phyloP scores from a whole-genome alignment of 2,329 filamentous ascomycete genomes.

The Cladosporium sp. region DNA sequence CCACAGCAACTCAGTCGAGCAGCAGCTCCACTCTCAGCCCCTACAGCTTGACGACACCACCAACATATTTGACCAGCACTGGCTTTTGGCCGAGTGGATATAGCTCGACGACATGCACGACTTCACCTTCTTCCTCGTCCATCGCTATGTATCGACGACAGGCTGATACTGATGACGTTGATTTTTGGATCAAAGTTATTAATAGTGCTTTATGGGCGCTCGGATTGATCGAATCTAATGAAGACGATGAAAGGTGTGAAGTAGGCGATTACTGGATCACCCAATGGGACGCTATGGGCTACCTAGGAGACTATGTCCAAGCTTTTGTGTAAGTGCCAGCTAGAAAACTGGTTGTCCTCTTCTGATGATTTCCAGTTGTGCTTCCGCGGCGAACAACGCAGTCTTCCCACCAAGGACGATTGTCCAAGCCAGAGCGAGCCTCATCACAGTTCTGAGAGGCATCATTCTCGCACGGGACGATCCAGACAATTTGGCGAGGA shows the following conservation, averaged over 20 bases:
- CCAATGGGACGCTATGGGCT: neutral
- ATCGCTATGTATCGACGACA: slow-evolving; percentile 1
- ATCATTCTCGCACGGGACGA: neutral
- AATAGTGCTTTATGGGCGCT: slow-evolving; percentile 12
- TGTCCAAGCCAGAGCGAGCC: neutral
- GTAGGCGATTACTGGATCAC: slow-evolving; percentile 10
- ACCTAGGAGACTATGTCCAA: slow-evolving; percentile 1
- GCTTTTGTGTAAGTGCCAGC: neutral
- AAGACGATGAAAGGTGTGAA: neutral
- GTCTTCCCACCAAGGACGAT: slow-evolving; percentile 5
- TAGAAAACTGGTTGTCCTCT: neutral
- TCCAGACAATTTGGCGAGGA: neutral
- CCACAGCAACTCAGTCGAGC: neutral
- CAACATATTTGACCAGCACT: neutral
- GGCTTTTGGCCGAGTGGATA: neutral
- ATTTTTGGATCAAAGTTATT: neutral
- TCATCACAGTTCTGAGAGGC: neutral
- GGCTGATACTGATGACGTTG: neutral
- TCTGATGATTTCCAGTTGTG: slow-evolving; percentile 6
- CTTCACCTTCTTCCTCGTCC: neutral
- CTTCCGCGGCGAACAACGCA: neutral
- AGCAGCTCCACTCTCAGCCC: neutral
- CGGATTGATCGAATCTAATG: neutral
- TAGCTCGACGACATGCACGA: neutral
- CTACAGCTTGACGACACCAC: neutral